Evolutionary conservation across 2,329 filamentous ascomycete genomes (phyloP).

Genomic region (Nemania abortiva): DNA sequence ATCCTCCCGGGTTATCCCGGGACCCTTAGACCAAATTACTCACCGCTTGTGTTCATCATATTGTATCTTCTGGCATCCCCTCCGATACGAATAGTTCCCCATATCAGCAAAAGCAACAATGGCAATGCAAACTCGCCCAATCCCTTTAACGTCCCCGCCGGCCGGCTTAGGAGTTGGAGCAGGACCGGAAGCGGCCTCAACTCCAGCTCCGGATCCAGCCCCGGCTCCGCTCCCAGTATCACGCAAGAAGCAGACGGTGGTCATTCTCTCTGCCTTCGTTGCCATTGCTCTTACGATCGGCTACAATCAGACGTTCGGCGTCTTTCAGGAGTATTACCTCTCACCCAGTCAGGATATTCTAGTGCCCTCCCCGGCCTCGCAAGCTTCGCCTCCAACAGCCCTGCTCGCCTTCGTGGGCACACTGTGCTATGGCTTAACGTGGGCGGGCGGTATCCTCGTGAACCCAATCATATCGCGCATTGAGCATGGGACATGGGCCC

Average conservation of each 20-base stretch:
- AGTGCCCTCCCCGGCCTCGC: constrained; percentile 48
- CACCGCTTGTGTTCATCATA: neutral
- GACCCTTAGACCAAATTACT: neutral
- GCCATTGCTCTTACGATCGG: constrained; percentile 62
- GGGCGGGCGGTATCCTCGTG: constrained; percentile 62
- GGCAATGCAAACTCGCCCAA: neutral
- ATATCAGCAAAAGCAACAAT: neutral
- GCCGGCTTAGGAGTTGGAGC: neutral
- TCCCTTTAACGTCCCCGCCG: neutral
- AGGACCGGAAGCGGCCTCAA: neutral
- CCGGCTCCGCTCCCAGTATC: constrained; percentile 53
- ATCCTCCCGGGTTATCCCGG: neutral
- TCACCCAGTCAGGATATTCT: constrained; percentile 57
- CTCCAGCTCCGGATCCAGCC: constrained; percentile 9
- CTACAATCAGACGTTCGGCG: constrained; percentile 62
- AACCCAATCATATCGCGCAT: constrained; percentile 61
- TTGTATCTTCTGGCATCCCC: neutral
- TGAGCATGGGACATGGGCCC: constrained; percentile 50
- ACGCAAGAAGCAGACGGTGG: constrained; percentile 56
- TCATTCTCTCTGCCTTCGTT: constrained; percentile 58
- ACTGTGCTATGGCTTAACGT: constrained; percentile 61
- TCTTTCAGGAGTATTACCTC: constrained; percentile 63
- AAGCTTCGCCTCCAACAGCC: constrained; percentile 54
- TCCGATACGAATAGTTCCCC: neutral
- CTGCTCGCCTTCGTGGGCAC: constrained; percentile 63